phyloP scores from a whole-genome alignment of 192 early-diverging fungal genomes.

The Coemansia sp. region DNA sequence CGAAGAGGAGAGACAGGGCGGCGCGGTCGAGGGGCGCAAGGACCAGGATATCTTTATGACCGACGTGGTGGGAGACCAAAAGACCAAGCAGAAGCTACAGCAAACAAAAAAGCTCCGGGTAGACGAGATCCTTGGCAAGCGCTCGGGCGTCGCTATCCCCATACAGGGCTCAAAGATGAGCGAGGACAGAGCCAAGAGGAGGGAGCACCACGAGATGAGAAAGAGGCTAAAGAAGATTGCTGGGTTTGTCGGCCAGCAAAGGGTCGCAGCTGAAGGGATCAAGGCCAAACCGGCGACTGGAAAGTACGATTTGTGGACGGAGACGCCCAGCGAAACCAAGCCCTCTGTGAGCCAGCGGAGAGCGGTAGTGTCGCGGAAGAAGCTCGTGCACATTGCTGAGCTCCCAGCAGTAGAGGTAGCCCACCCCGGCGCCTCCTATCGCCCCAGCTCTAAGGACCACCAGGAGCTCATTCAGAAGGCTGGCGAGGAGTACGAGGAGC shows the following conservation, averaged over 20 bases:
- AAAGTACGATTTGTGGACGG: conserved; percentile 43
- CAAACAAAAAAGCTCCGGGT: conserved; percentile 61
- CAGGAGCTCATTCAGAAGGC: conserved; percentile 63
- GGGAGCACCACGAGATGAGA: conserved; percentile 14
- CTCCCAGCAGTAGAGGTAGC: conserved; percentile 70
- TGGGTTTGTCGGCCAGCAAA: conserved; percentile 15
- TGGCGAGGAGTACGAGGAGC: conserved; percentile 56
- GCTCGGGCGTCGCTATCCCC: conserved; percentile 60
- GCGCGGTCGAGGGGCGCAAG: conserved; percentile 18
- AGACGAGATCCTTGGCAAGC: conserved; percentile 79
- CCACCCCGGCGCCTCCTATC: conserved; percentile 89
- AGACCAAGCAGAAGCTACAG: conserved; percentile 11
- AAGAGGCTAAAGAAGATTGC: conserved; percentile 33
- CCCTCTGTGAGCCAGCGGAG: conserved; percentile 6
- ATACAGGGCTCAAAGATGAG: conserved; percentile 18
- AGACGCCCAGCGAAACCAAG: not conserved
- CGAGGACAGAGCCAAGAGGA: conserved; percentile 31
- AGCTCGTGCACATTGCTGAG: conserved; percentile 21
- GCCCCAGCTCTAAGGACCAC: conserved; percentile 79
- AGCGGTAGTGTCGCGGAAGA: conserved; percentile 16
- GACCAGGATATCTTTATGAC: conserved; percentile 26
- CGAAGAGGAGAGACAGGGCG: conserved; percentile 66
- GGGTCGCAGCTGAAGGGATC: conserved; percentile 5
- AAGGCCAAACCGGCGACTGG: conserved; percentile 5
- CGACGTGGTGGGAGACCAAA: conserved; percentile 20